Base-by-base conservation (phyloP, 345 rosid species). In the Punica granatum region DNA sequence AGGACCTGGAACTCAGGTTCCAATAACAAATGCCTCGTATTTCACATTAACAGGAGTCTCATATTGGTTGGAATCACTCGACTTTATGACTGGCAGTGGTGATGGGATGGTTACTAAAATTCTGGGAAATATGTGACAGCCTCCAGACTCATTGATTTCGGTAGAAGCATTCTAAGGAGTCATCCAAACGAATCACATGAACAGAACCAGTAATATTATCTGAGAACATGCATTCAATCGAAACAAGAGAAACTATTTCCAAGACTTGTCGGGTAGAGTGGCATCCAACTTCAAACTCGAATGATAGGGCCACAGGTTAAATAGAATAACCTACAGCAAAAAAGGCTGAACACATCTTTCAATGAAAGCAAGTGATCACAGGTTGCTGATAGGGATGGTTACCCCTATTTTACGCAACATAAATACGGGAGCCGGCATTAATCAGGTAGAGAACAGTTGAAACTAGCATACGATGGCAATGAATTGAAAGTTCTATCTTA, bases 401-500 rank as follows among this genome's bases (percentile, higher is more conserved):
- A 51, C 8, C 58, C n/a, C 30, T 10, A 25, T 19, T 6, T 25
- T 23, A 25, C 21, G 33, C 4, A 56, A 4, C 19, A 10, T 56
- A 30, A 9, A 13, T 26, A 56, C 11, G 33, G 11, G 26, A 28
- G 21, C 4, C 18, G 30, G 33, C 33, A 56, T 54, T 25, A 6
- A 7, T 11, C 15, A 1, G 32, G 60, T 3, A 54, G 60, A 44
- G 49, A 30, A 15, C 58, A 66, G 19, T 33, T 28, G 53, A 65
- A 65, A 28, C 19, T 14, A 65, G n/a, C 56, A 21, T 26, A 26
- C 0, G 46, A 63, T 31, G 15, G 30, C 31, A 9, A 23, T 39
- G 25, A 18, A 54, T 31, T 33, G 36, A 31, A 44, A 66, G 34
- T 42, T 26, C 15, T 34, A 48, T 65, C 84, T 82, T 71, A 90